A percentile compares a stretch with the other conserved stretches of the same genome.
Conservation (phyloP, 106 monocot species). For the Dendrobium huoshanense region DNA sequence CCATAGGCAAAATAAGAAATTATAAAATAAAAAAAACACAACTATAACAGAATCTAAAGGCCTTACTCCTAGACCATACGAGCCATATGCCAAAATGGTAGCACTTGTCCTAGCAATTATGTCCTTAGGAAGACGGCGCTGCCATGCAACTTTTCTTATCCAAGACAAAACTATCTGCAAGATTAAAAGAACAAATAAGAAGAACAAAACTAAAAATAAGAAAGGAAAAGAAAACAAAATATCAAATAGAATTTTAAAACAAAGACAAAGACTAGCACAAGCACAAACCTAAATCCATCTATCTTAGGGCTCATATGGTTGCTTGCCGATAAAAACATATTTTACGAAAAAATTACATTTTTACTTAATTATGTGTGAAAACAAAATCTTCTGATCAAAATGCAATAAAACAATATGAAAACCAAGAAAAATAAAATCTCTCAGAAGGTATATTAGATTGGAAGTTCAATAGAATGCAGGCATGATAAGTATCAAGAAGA, state of each 20-base stretch:
- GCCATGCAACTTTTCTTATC: conserved; percentile 24
- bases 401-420: background rate
- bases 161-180: conserved; percentile 20
- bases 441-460: background rate
- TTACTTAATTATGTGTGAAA: background rate
- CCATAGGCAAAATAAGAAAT: background rate
- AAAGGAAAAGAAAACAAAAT: too few species aligned
- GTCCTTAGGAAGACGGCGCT: conserved; percentile 11
- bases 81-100: conserved; percentile 24
- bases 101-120: conserved; percentile 18
- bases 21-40: background rate
- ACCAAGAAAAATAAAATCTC: background rate
- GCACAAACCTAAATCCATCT: background rate
- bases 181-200: background rate
- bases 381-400: background rate
- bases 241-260: background rate
- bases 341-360: background rate
- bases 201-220: background rate
- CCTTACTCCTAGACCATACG: conserved; percentile 36
- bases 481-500: background rate
- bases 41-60: background rate
- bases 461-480: background rate
- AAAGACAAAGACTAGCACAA: background rate
- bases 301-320: background rate
- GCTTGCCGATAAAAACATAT: background rate